These are phyloP conservation scores for Mycocentrospora acerina DNA, from an alignment of 2,329 filamentous ascomycete species.

Conservation along the genomic window DNA sequence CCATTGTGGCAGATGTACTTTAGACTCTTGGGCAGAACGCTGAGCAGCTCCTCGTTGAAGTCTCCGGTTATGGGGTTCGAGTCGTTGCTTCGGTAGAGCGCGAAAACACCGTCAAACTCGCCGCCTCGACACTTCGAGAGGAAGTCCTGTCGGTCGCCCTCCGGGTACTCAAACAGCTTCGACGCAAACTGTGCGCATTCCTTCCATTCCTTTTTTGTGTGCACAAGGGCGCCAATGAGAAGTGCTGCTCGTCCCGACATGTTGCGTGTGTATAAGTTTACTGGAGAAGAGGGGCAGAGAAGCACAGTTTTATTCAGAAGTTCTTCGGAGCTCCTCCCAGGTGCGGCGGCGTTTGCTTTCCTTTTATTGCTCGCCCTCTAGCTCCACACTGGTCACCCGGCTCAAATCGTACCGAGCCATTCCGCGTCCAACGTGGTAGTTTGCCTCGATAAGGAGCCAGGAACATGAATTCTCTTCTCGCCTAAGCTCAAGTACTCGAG, in stretches of 20 bases:
- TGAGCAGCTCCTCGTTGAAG: slow-evolving; percentile 49
- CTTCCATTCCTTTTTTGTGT: slow-evolving; percentile 51
- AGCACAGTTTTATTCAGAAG: slow-evolving; percentile 2
- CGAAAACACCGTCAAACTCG: slow-evolving; percentile 57
- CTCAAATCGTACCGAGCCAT: slow-evolving; percentile 23
- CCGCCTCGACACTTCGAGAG: slow-evolving; percentile 57
- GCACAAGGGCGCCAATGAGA: slow-evolving; percentile 48
- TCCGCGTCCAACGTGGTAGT: slow-evolving; percentile 8
- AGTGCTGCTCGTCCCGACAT: slow-evolving; percentile 44
- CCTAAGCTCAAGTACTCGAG: no score
- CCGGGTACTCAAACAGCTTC: slow-evolving; percentile 53
- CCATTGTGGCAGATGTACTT: slow-evolving; percentile 53
- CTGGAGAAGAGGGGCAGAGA: not conserved
- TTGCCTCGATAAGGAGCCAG: slow-evolving; percentile 4
- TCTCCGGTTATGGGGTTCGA: slow-evolving; percentile 54
- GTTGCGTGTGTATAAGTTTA: not conserved
- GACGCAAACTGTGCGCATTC: slow-evolving; percentile 35
- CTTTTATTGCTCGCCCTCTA: slow-evolving; percentile 10
- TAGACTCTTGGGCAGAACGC: slow-evolving; percentile 44
- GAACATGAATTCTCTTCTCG: no score
- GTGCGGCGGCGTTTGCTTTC: slow-evolving; percentile 22
- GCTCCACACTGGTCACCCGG: slow-evolving; percentile 17
- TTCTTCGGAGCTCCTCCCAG: not conserved
- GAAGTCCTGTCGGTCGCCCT: slow-evolving; percentile 57
- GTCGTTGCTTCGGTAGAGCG: slow-evolving; percentile 60